Conservation (phyloP, 2,329 filamentous ascomycete genomes). For the Monosporascus sp. region DNA sequence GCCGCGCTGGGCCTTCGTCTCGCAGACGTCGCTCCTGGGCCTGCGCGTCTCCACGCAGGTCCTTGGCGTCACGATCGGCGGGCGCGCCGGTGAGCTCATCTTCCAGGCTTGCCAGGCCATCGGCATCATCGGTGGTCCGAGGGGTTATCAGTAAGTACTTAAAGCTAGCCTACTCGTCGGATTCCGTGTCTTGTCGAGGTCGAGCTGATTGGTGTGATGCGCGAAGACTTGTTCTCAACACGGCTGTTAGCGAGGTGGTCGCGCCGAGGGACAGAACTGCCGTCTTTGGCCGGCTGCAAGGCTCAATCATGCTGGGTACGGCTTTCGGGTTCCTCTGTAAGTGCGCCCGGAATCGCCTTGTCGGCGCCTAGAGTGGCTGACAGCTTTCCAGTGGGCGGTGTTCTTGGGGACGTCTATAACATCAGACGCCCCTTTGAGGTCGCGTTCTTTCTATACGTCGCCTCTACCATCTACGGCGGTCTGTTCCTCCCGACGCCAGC, state of each 20-base stretch:
- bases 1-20: conserved; percentile 55
- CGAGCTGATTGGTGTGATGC: background rate
- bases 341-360: conserved; percentile 9
- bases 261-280: conserved; percentile 55
- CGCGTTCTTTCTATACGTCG: conserved; percentile 52
- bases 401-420: conserved; percentile 58
- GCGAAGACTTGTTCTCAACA: conserved; percentile 54
- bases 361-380: background rate
- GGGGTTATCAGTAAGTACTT: conserved; percentile 51
- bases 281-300: conserved; percentile 59
- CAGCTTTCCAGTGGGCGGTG: conserved; percentile 46
- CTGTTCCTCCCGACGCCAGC: conserved; percentile 35
- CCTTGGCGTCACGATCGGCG: conserved; percentile 57
- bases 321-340: conserved; percentile 56
- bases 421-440: conserved; percentile 61
- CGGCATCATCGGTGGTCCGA: conserved; percentile 62
- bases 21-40: conserved; percentile 61
- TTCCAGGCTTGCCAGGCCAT: conserved; percentile 64
- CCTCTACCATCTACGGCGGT: conserved; percentile 37
- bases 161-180: background rate
- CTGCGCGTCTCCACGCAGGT: conserved; percentile 60
- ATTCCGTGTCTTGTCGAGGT: background rate
- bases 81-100: conserved; percentile 58
- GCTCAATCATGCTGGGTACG: conserved; percentile 61
- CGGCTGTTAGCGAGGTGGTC: conserved; percentile 61